Evolutionary conservation across 1,284 basidiomycete species (phyloP), one percentile per base, ranked within the genome.

Genomic region (Pascua guehoae): DNA sequence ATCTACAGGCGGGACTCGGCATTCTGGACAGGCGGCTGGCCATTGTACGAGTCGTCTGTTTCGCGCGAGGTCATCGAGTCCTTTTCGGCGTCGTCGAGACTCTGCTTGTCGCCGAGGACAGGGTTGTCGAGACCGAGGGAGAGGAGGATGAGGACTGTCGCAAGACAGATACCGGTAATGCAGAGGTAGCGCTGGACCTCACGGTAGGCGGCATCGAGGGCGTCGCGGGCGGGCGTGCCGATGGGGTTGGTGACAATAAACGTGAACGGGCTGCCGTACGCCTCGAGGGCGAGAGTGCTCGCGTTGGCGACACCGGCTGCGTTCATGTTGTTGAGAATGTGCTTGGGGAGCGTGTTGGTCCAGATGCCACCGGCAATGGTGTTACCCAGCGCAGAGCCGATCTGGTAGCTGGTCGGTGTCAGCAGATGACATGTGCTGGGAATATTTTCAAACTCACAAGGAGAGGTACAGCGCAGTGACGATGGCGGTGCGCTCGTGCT

Each of bases 331-430:
- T 44, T 36, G 41, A 60, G 47, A 9, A 69, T 46, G 44, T 66
- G 58, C 10, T 24, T 41, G n/a, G 66, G 66, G 57, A 67, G 60
- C 36, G 49, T 45, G 57, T 49, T 67, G 32, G 54, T 66, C 65
- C 78, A 79, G 58, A 80, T 77, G 8, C 71, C 76, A 37, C 73
- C 78, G 8, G 77, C 76, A 61, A 79, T 70, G 17, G 74, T 70
- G 57, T 70, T 70, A 14, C 78, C 78, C 36, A 79, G 61, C 0
- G 74, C 72, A 15, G 68, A 69, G n/a, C 78, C 78, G 56, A 79
- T 69, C 46, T 70, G 68, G 67, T 79, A 78, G 2, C 65, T 63
- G 40, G 69, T 67, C 64, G 24, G 24, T 32, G 24, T 32, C 24
- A 32, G 24, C 24, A 32, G 24, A 32, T 7, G 24, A 32, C 24